A percentile compares a stretch with the other conserved stretches of the same genome.
phyloP scores from a whole-genome alignment of 768 basidiomycete genomes.

The Kwoniella bestiolae region DNA sequence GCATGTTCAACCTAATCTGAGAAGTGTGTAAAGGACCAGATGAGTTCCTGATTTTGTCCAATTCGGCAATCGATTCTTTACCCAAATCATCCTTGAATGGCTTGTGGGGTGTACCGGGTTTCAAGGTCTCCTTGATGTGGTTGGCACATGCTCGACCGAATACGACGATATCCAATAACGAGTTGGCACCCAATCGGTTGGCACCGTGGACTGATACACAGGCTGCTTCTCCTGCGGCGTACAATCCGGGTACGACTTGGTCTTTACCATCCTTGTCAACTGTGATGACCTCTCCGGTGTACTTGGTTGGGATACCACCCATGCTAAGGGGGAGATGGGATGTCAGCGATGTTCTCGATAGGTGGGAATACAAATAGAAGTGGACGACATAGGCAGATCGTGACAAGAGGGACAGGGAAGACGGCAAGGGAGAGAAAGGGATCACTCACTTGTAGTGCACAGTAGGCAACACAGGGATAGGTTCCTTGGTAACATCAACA shows the following conservation, averaged over 20 bases:
- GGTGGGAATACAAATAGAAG: background rate
- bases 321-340: slow-evolving; percentile 60
- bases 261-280: slow-evolving; percentile 86
- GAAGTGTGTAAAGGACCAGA: slow-evolving; percentile 84
- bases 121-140: slow-evolving; percentile 89
- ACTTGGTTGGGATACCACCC: slow-evolving; percentile 99
- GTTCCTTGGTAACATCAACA: slow-evolving; percentile 99
- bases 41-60: slow-evolving; percentile 78
- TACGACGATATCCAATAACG: slow-evolving; percentile 96
- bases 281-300: slow-evolving; percentile 95
- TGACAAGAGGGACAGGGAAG: background rate
- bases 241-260: slow-evolving; percentile 90
- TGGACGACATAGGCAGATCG: background rate
- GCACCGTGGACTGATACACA: slow-evolving; percentile 99
- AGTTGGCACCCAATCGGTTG: slow-evolving; percentile 99
- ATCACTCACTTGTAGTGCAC: slow-evolving; percentile 79
- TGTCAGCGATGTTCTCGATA: background rate
- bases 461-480: slow-evolving; percentile 96
- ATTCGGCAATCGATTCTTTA: slow-evolving; percentile 76
- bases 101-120: slow-evolving; percentile 89
- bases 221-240: slow-evolving; percentile 98
- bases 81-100: slow-evolving; percentile 84
- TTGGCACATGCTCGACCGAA: slow-evolving; percentile 99
- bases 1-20: slow-evolving; percentile 91
- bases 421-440: slow-evolving; percentile 53